These are phyloP conservation scores for Calonectria hongkongensis DNA, from an alignment of 2,329 filamentous ascomycete species.

Conservation along the genomic window DNA sequence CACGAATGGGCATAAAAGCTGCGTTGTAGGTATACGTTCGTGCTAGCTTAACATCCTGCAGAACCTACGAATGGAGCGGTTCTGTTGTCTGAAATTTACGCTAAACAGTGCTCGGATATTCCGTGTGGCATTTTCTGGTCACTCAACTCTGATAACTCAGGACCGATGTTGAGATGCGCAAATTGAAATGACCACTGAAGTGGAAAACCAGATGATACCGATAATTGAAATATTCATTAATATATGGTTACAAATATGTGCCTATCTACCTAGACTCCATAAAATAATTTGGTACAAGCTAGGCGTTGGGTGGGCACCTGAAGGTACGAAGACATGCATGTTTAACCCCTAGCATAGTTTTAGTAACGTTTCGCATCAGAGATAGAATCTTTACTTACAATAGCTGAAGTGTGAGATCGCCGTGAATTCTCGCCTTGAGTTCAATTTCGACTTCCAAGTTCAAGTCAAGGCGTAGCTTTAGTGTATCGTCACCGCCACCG, in stretches of 20 bases:
- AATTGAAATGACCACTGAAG: too few species aligned
- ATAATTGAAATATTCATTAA: not conserved
- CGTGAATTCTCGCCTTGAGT: constrained; percentile 2
- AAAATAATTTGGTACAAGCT: not conserved
- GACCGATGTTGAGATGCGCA: too few species aligned
- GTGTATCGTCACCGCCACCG: not conserved
- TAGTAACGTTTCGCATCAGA: not conserved
- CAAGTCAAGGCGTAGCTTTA: not conserved
- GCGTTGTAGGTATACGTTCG: too few species aligned
- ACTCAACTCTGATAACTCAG: too few species aligned
- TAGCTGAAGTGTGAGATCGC: constrained; percentile 1
- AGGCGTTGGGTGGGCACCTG: not conserved
- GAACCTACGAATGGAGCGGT: too few species aligned
- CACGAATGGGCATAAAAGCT: too few species aligned
- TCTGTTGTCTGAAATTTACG: too few species aligned
- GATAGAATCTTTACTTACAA: not conserved
- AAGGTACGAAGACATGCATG: not conserved
- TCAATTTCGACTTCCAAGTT: not conserved
- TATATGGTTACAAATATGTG: not conserved
- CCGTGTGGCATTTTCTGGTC: too few species aligned
- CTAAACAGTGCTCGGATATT: too few species aligned
- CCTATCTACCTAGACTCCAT: not conserved
- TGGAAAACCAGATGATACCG: not conserved
- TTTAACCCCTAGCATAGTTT: not conserved
- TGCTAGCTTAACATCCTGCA: too few species aligned